Conservation (phyloP, 2,329 filamentous ascomycete species). For the Trichoderma atrobrunneum region DNA sequence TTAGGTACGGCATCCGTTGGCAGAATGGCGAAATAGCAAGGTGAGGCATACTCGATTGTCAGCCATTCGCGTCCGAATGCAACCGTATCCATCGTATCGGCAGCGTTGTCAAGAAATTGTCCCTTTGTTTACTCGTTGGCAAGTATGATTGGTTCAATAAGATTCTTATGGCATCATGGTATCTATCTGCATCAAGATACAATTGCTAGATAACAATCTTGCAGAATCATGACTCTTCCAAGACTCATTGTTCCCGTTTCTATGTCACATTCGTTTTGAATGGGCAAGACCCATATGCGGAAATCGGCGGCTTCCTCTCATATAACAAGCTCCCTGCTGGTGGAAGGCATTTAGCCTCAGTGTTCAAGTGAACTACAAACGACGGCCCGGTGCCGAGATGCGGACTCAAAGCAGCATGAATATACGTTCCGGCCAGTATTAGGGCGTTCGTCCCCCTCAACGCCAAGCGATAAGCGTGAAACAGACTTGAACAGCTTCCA, state of each 20-base stretch:
- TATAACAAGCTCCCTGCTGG: background rate
- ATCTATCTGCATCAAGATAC: background rate
- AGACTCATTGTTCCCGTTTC: background rate
- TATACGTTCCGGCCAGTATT: background rate
- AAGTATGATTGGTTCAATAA: background rate
- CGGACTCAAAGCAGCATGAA: background rate
- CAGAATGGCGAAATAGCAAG: background rate
- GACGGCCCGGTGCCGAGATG: background rate
- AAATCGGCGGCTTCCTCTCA: background rate
- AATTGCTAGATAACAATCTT: background rate
- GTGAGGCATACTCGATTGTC: background rate
- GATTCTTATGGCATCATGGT: no score
- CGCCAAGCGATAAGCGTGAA: constrained; percentile 13
- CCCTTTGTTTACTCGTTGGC: background rate
- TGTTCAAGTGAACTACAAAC: background rate
- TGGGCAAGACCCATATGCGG: background rate
- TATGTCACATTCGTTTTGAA: background rate
- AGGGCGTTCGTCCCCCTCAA: background rate
- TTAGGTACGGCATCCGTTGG: background rate
- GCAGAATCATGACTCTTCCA: background rate
- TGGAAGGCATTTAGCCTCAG: background rate
- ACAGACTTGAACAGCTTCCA: background rate
- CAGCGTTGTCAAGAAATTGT: background rate
- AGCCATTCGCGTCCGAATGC: background rate
- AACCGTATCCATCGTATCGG: background rate